Evolutionary conservation across 2,329 filamentous ascomycete genomes (phyloP).

Genomic region (Penicillium sp.): DNA sequence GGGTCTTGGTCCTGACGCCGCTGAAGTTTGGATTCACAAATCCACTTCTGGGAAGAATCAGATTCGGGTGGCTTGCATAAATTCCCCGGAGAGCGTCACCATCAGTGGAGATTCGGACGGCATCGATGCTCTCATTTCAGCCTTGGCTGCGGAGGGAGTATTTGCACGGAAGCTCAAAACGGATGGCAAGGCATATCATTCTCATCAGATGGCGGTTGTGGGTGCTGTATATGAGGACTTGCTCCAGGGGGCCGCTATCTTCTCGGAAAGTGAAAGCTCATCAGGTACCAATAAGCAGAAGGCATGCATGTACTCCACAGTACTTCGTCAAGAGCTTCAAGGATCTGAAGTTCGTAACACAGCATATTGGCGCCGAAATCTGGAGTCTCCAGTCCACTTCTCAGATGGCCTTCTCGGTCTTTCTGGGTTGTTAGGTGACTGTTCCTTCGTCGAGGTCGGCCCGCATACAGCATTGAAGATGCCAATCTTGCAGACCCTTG

Average conservation of each 20-base stretch:
- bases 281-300: background rate
- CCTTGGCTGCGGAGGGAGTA: background rate
- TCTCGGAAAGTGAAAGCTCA: background rate
- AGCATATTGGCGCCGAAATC: background rate
- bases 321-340: background rate
- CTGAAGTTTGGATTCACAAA: background rate
- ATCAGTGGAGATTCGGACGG: background rate
- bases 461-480: background rate
- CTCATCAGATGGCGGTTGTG: background rate
- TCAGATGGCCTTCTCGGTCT: background rate
- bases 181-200: background rate
- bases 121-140: background rate
- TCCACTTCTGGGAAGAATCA: no score
- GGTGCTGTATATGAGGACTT: background rate
- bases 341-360: background rate
- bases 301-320: background rate
- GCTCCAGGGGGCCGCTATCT: background rate
- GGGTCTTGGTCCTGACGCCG: background rate
- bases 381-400: background rate
- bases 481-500: background rate
- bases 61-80: background rate
- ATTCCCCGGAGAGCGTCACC: background rate
- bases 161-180: background rate
- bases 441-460: background rate
- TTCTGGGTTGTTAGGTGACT: accelerated